phyloP scores from a whole-genome alignment of 2,329 filamentous ascomycete species.

The Pleoardoris graminearum region DNA sequence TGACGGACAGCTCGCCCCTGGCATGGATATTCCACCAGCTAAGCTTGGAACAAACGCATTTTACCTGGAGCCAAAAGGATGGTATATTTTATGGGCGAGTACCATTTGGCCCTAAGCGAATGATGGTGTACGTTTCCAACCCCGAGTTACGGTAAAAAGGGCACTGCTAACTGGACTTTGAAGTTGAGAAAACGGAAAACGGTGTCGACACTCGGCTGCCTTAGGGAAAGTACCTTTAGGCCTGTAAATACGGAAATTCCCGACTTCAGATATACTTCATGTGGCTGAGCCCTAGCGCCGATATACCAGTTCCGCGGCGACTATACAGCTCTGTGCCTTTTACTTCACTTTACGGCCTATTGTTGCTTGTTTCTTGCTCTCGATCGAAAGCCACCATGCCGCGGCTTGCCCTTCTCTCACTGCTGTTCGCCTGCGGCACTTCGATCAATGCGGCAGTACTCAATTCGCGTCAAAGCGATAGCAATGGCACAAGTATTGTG shows the following conservation, averaged over 20 bases:
- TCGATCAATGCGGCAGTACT: slow-evolving; percentile 1
- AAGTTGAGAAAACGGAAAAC: too few relatives aligned
- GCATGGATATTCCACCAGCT: too few relatives aligned
- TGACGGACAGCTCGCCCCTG: too few relatives aligned
- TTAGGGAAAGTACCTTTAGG: too few relatives aligned
- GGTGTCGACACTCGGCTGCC: too few relatives aligned
- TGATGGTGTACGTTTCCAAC: too few relatives aligned
- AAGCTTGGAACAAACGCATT: too few relatives aligned
- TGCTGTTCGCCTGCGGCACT: slow-evolving; percentile 2
- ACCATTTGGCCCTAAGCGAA: too few relatives aligned
- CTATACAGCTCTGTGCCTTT: background rate
- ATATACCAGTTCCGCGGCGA: background rate
- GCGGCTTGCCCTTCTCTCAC: background rate
- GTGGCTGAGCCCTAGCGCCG: background rate
- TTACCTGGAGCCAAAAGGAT: too few relatives aligned
- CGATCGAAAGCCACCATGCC: background rate
- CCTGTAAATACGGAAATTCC: background rate
- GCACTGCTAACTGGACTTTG: too few relatives aligned
- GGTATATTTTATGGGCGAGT: too few relatives aligned
- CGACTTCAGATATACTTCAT: background rate
- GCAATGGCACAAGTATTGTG: slow-evolving; percentile 3
- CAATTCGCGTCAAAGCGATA: slow-evolving; percentile 7
- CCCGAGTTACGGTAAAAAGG: too few relatives aligned
- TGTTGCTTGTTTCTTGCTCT: background rate
- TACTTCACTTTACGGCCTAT: background rate